A percentile compares a stretch with the other conserved stretches of the same genome.
Evolutionary conservation across 768 basidiomycete genomes (phyloP).

Genomic region (Trametes gibbosa): DNA sequence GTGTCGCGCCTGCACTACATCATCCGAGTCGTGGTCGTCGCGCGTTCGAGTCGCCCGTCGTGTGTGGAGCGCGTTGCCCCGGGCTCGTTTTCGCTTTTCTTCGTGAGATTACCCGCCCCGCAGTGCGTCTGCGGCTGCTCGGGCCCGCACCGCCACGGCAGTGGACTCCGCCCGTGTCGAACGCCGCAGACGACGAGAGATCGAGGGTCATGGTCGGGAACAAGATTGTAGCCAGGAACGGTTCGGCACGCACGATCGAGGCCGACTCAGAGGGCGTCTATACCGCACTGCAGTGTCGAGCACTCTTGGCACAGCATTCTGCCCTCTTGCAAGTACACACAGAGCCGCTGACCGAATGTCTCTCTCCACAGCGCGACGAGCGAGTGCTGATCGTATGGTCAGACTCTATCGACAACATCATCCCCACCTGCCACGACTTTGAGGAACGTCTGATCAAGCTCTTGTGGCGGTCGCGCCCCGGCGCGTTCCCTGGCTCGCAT

Average conservation of each 20-base stretch:
- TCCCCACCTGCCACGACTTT: constrained; percentile 50
- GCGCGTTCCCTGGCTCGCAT: constrained; percentile 29
- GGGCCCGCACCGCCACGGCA: neutral
- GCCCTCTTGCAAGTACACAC: neutral
- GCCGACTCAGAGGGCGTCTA: neutral
- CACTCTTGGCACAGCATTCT: neutral
- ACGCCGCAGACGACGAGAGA: neutral
- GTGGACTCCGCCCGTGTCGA: neutral
- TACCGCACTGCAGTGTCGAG: neutral
- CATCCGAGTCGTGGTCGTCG: neutral
- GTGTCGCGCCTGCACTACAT: neutral
- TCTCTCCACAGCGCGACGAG: constrained; percentile 66
- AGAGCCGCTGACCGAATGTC: neutral
- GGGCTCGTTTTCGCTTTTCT: too few species aligned
- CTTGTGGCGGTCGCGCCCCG: constrained; percentile 46
- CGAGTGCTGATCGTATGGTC: constrained; percentile 85
- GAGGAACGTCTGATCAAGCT: constrained; percentile 58
- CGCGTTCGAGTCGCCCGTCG: neutral
- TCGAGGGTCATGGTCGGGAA: neutral
- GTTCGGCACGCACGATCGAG: neutral
- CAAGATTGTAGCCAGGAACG: neutral
- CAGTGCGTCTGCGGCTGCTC: neutral
- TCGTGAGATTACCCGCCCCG: neutral
- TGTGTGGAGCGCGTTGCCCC: too few species aligned
- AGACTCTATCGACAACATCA: constrained; percentile 73